Conservation (phyloP, 345 rosid genomes). For the Eucalyptus pauciflora region DNA sequence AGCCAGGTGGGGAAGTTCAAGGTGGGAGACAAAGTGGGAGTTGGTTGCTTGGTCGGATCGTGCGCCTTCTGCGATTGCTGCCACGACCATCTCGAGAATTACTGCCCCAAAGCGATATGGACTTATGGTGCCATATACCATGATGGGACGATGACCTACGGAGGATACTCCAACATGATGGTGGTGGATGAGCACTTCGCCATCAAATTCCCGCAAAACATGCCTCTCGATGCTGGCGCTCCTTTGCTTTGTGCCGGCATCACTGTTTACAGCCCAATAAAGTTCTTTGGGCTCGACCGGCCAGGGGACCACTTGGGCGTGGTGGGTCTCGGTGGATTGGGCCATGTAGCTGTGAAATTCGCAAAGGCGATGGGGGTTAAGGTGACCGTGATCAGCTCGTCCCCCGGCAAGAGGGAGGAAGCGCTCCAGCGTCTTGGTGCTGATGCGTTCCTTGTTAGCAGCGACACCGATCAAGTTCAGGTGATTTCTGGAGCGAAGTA, state of each 20-base stretch:
- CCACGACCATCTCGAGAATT: conserved; percentile 3
- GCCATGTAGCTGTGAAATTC: conserved; percentile 41
- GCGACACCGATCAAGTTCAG: conserved; percentile 16
- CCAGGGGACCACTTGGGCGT: conserved; percentile 21
- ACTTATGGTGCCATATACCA: not conserved
- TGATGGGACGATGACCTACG: conserved; percentile 20
- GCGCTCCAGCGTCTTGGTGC: conserved; percentile 30
- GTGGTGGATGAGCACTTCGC: conserved; percentile 41
- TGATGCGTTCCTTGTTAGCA: conserved; percentile 27
- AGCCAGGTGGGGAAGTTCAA: conserved; percentile 17
- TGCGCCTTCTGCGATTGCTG: conserved; percentile 6
- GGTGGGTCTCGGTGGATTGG: conserved; percentile 46
- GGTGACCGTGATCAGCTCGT: conserved; percentile 41
- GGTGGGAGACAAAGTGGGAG: conserved; percentile 31
- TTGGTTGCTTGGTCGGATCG: conserved; percentile 26
- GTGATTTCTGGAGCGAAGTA: not conserved
- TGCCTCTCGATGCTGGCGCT: conserved; percentile 46
- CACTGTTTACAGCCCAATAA: conserved; percentile 61
- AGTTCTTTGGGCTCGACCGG: conserved; percentile 20
- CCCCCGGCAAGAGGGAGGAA: conserved; percentile 26
- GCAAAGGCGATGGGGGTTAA: conserved; percentile 34
- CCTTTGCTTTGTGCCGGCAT: conserved; percentile 69
- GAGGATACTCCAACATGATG: conserved; percentile 39
- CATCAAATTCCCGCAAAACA: conserved; percentile 31
- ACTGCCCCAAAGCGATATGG: not conserved